Evolutionary conservation across 495 filamentous ascomycete genomes (phyloP).

Genomic region (Pyronema domesticum): DNA sequence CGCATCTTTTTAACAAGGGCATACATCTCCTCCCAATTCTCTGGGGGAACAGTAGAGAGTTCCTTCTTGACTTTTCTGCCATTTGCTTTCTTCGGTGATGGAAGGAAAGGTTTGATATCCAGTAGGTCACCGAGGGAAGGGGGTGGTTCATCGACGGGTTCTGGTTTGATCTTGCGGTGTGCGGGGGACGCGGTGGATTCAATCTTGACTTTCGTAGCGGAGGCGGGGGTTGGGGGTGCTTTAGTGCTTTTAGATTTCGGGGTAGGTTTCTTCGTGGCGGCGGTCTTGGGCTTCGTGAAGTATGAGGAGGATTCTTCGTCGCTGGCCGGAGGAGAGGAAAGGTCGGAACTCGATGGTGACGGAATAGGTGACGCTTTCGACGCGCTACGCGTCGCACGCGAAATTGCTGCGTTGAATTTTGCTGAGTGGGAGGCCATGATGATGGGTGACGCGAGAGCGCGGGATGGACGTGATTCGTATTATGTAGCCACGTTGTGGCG

Average conservation of each 20-base stretch:
- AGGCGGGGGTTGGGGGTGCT: background rate
- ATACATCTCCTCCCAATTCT: slow-evolving; percentile 77
- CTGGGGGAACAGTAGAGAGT: slow-evolving; percentile 36
- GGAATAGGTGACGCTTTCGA: background rate
- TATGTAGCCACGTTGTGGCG: too few species aligned
- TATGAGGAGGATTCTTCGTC: background rate
- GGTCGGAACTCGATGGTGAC: background rate
- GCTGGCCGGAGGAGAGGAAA: background rate
- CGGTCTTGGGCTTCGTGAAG: background rate
- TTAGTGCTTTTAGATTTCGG: background rate
- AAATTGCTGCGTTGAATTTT: slow-evolving; percentile 1
- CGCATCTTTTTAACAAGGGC: slow-evolving; percentile 62
- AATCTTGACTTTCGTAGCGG: background rate
- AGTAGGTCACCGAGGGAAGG: slow-evolving; percentile 1
- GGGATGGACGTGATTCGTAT: too few species aligned
- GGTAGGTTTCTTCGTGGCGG: background rate
- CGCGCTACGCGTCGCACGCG: background rate
- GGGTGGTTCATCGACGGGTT: background rate
- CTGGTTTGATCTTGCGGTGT: background rate
- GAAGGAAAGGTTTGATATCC: background rate
- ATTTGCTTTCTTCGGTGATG: background rate
- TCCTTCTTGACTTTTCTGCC: background rate
- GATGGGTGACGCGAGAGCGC: too few species aligned
- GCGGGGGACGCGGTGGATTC: background rate
- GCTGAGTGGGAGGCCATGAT: background rate